These are phyloP conservation scores for Daedalea quercina DNA, from an alignment of 768 basidiomycete genomes.

Conservation along the genomic window DNA sequence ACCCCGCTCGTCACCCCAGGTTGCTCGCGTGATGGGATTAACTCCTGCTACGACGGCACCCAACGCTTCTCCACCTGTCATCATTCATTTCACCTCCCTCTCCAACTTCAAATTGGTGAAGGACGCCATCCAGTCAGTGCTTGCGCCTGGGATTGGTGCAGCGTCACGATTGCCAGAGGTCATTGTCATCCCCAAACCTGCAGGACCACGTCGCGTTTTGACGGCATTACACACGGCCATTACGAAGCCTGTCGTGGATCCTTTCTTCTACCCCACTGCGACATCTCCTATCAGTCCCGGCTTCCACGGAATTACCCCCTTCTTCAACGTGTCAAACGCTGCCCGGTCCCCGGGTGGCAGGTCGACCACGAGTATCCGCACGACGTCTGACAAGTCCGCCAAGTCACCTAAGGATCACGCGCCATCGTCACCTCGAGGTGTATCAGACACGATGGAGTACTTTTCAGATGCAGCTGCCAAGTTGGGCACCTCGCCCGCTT, in stretches of 20 bases:
- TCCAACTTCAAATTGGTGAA: conserved; percentile 84
- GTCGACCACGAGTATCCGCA: conserved; percentile 41
- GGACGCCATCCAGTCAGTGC: conserved; percentile 71
- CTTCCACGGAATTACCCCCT: conserved; percentile 39
- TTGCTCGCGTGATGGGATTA: conserved; percentile 49
- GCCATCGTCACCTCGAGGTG: conserved; percentile 67
- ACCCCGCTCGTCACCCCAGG: conserved; percentile 75
- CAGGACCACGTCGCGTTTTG: conserved; percentile 88
- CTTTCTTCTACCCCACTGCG: conserved; percentile 91
- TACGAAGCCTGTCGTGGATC: conserved; percentile 81
- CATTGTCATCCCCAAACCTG: conserved; percentile 96
- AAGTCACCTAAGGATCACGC: conserved; percentile 46
- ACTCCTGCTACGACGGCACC: conserved; percentile 23
- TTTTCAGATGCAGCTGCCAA: conserved; percentile 61
- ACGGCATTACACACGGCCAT: conserved; percentile 90
- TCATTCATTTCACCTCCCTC: conserved; percentile 89
- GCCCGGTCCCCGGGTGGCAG: conserved; percentile 40
- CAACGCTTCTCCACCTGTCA: conserved; percentile 39
- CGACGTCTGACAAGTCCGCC: conserved; percentile 57
- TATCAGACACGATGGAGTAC: conserved; percentile 71
- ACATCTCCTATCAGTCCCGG: conserved; percentile 84
- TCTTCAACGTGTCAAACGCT: conserved; percentile 25
- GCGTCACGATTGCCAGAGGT: conserved; percentile 68
- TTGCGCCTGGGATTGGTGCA: conserved; percentile 39
- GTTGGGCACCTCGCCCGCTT: conserved; percentile 70